Evolutionary conservation across 2,329 filamentous ascomycete species (phyloP).

Genomic region (Aspergillus novofumigatus): DNA sequence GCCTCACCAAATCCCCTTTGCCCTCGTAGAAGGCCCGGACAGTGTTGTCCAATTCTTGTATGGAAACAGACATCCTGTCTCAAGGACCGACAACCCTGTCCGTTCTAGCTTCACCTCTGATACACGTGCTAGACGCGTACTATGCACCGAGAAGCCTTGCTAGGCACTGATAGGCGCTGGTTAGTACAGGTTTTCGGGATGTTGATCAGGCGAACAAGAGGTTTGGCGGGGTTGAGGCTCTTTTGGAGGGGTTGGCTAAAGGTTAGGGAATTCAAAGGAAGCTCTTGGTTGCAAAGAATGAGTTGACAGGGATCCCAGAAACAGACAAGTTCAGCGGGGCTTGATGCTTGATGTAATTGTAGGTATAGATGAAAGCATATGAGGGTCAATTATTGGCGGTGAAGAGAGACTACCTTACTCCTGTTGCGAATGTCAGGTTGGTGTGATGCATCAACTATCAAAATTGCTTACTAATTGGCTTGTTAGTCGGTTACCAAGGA

Average conservation of each 20-base stretch:
- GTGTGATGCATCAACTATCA: constrained; percentile 9
- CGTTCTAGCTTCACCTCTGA: constrained; percentile 13
- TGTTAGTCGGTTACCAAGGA: not conserved
- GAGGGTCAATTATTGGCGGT: constrained; percentile 15
- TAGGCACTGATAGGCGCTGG: not conserved
- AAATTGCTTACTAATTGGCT: not conserved
- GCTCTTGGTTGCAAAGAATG: constrained; percentile 10
- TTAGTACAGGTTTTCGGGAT: constrained; percentile 5
- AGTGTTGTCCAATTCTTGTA: constrained; percentile 92
- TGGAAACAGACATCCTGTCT: constrained; percentile 61
- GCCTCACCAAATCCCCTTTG: constrained; percentile 80
- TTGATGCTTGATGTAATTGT: not conserved
- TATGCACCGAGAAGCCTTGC: not conserved
- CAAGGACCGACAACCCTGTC: constrained; percentile 29
- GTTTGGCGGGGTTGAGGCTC: constrained; percentile 26
- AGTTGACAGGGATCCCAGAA: constrained; percentile 7
- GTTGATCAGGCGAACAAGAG: constrained; percentile 10
- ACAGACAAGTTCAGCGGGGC: constrained; percentile 8
- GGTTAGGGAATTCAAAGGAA: constrained; percentile 5
- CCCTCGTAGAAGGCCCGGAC: constrained; percentile 98
- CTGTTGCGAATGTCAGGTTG: not conserved
- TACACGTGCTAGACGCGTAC: not conserved
- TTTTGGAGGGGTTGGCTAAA: constrained; percentile 22
- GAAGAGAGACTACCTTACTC: constrained; percentile 7
- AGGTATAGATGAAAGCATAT: constrained; percentile 2